Evolutionary conservation across 1,284 basidiomycete species (phyloP), one percentile per base, ranked within the genome.

Genomic region (Ganoderma lucidum): DNA sequence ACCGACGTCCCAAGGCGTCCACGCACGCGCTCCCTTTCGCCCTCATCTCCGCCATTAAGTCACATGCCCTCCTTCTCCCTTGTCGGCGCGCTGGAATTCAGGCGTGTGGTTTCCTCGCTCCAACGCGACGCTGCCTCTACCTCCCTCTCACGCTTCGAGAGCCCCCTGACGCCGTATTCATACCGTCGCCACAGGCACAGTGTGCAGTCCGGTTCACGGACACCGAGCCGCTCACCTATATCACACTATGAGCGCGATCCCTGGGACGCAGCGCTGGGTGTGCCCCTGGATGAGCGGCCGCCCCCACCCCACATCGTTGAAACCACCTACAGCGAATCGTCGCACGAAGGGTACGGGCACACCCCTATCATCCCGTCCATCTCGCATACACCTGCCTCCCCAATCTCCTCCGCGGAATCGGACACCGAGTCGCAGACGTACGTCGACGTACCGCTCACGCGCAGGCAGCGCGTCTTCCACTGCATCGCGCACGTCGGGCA

Each of bases 61-160:
- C 86, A 88, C 69, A 87, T 94, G 81, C 93, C 93, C 1, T 93
- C 92, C 0, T 96, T 96, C 80, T 97, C 96, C 6, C 87, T 99
- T 1, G 88, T 98, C 2, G 95, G 96, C 10, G 96, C 97, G 0
- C 88, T 99, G 64, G 97, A 98, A 79, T 98, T 98, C 80, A 86
- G 95, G 37, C 92, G 96, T 70, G 93, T 98, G 17, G 93, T 98
- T 17, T 87, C 93, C 19, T 93, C 92, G 0, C 84, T 99, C 10
- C 88, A 90, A 67, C 84, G 86, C 63, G 86, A 93, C 73, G 89
- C 91, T 0, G 83, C 90, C 0, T 82, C 84, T 0, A 81, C 86
- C 0, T 84, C 88, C 1, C 81, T 94, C 48, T 84, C 81, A 64
- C 81, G 89, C 6, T 94, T 94, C 71, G 91, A 93, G 64, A 87